Base-by-base conservation (phyloP, 495 filamentous ascomycete genomes). In the Poronia punctata region DNA sequence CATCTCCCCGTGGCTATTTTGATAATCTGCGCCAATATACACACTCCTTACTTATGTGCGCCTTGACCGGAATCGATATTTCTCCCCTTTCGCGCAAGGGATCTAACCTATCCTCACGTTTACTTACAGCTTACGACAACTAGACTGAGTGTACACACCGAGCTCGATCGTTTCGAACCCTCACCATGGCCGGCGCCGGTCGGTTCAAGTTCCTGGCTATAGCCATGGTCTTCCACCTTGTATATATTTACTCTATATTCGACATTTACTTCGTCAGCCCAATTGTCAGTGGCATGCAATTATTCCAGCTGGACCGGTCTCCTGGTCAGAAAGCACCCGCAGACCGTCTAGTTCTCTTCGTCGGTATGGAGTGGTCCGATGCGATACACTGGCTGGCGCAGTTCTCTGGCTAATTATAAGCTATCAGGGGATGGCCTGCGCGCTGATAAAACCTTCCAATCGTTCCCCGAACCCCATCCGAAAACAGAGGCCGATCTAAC, bases 221-320 rank as follows among this genome's bases (percentile, higher is more conserved):
- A 56, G 93, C 93, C 53, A 72, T 97, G 56, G 66, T 92, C 32
- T 99, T 99, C 58, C 93, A 99, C 65, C 58, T 96, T 18, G 78
- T 95, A 45, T 99, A 99, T 66, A 83, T 92, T 45, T 88, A 80
- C 53, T 95, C 90, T 23, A 99, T 99, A 49, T 99, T 99, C 62
- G 93, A 97, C 60, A 94, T 97, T 47, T 99, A 99, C 66, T 99
- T 99, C 59, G 87, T 96, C 49, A 95, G 88, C 56, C 93, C 93
- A 12, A 93, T 99, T 50, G 93, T 97, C 25, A 83, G 79, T 72
- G 93, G 93, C 53, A 97, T 99, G 93, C 76, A 72, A 49, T 72
- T 85, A 36, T 90, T 84, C 65, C 64, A 63, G 23, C 72, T 92
- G 27, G 78, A 88, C 31, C 68, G 83, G 35, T 66, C 78, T 24